A percentile compares a stretch with the other conserved stretches of the same genome.
phyloP scores from a whole-genome alignment of 148 eudicot genomes.

The Cornus suecica region DNA sequence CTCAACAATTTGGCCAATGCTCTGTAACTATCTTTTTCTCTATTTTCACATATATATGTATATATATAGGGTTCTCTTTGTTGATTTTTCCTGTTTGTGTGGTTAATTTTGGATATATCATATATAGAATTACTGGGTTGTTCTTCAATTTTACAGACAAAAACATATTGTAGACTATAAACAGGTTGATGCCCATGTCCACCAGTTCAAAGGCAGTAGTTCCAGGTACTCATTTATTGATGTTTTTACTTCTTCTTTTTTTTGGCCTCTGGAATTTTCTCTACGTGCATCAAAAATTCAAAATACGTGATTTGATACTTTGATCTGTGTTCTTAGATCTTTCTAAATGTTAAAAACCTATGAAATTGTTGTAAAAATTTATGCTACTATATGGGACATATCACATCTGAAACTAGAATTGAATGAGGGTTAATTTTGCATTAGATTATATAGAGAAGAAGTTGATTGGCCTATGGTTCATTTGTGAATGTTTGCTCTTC shows the following conservation, averaged over 20 bases:
- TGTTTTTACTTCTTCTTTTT: neutral
- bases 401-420: neutral
- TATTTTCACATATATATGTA: neutral
- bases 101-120: conserved; percentile 1
- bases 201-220: conserved; percentile 64
- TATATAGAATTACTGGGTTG: neutral
- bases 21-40: conserved; percentile 34
- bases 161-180: conserved; percentile 48
- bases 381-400: neutral
- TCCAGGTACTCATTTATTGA: conserved; percentile 38
- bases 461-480: neutral
- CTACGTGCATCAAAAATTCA: neutral
- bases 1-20: conserved; percentile 46
- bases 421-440: neutral
- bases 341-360: neutral
- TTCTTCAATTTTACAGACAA: conserved; percentile 26
- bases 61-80: neutral
- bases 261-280: neutral
- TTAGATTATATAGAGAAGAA: neutral
- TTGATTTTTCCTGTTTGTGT: neutral
- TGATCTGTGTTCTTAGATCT: neutral
- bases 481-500: neutral
- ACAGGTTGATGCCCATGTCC: conserved; percentile 55
- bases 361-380: neutral
- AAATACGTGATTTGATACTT: neutral